phyloP scores from a whole-genome alignment of 257 asterid species.

The Solanum neorickii region DNA sequence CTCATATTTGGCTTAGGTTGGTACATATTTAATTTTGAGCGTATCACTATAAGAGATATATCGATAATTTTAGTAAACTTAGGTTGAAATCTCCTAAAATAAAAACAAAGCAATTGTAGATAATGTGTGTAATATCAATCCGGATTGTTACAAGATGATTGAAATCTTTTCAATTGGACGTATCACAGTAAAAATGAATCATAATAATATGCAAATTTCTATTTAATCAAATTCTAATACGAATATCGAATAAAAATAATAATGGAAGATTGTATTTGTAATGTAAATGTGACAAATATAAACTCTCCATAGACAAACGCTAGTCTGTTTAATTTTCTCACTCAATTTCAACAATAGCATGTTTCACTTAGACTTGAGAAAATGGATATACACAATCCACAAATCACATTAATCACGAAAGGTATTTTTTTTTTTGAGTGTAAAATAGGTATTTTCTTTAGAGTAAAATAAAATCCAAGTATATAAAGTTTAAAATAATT shows the following conservation, averaged over 20 bases:
- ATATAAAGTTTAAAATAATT: background rate
- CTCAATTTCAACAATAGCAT: background rate
- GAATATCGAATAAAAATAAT: background rate
- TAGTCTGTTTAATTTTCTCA: background rate
- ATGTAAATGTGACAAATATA: background rate
- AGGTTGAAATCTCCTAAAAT: background rate
- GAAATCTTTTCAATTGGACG: background rate
- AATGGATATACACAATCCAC: background rate
- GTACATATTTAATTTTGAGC: background rate
- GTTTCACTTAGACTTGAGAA: background rate
- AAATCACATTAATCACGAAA: background rate
- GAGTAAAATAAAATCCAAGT: background rate
- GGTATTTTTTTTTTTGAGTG: background rate
- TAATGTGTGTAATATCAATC: background rate
- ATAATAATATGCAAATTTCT: background rate
- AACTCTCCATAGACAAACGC: background rate
- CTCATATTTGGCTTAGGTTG: background rate
- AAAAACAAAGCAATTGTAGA: background rate
- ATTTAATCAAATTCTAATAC: background rate
- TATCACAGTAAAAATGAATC: accelerated
- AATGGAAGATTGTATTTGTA: background rate
- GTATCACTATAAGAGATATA: background rate
- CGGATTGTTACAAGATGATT: background rate
- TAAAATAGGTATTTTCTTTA: too few relatives aligned
- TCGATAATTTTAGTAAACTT: background rate